phyloP scores from a whole-genome alignment of 495 filamentous ascomycete species.

The Tuber indicum region DNA sequence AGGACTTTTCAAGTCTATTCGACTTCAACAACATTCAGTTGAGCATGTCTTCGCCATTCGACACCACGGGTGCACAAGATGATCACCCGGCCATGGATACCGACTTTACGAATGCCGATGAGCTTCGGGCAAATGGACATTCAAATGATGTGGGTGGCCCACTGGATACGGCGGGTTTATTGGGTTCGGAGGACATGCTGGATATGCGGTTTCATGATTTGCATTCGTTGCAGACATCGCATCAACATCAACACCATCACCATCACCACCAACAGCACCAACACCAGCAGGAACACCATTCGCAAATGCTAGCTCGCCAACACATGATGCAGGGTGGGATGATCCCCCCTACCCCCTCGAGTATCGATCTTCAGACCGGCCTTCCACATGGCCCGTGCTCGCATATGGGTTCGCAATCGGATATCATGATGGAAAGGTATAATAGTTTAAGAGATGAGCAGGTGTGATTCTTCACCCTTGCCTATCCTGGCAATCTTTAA shows the following conservation, averaged over 20 bases:
- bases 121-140: constrained; percentile 23
- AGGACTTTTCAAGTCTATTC: constrained; percentile 41
- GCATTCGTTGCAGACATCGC: constrained; percentile 51
- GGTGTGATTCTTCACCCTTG: constrained; percentile 47
- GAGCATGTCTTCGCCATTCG: constrained; percentile 35
- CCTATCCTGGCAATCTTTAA: constrained; percentile 9
- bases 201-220: constrained; percentile 57
- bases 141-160: not conserved
- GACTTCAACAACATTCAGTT: constrained; percentile 38
- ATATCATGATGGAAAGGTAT: constrained; percentile 65
- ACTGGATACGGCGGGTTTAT: not conserved
- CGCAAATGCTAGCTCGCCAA: constrained; percentile 38
- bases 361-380: constrained; percentile 74
- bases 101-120: constrained; percentile 26
- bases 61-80: constrained; percentile 20
- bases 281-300: constrained; percentile 50
- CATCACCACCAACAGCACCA: constrained; percentile 43
- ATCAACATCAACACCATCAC: constrained; percentile 49
- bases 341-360: constrained; percentile 89
- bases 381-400: constrained; percentile 54
- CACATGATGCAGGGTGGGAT: constrained; percentile 49
- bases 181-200: constrained; percentile 32
- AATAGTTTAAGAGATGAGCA: constrained; percentile 72
- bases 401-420: constrained; percentile 52
- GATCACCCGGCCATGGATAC: constrained; percentile 40